These are phyloP conservation scores for Trypanosoma boissoni DNA, from an alignment of 208 protist genomes.

Conservation along the genomic window DNA sequence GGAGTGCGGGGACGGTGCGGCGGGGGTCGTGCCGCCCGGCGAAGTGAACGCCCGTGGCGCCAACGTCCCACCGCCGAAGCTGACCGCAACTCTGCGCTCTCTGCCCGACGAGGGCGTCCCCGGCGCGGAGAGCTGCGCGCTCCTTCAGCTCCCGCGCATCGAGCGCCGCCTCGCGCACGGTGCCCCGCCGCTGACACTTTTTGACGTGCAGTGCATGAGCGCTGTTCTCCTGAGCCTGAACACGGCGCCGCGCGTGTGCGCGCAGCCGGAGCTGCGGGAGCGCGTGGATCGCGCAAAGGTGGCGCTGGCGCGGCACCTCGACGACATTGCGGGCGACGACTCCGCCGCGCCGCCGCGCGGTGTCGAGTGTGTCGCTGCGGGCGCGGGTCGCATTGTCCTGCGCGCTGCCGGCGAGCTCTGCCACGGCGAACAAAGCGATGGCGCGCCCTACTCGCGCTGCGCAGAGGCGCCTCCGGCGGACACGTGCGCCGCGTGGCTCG, in stretches of 20 bases:
- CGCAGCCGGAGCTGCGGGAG: background rate
- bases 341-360: slow-evolving; percentile 6
- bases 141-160: slow-evolving; percentile 35
- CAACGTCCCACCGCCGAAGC: no score
- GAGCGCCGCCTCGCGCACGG: slow-evolving; percentile 20
- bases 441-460: background rate
- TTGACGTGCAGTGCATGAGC: slow-evolving; percentile 45
- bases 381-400: slow-evolving; percentile 12
- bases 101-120: slow-evolving; percentile 13
- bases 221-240: slow-evolving; percentile 37
- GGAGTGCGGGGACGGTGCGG: no score
- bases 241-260: slow-evolving; percentile 2
- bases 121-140: slow-evolving; percentile 14
- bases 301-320: slow-evolving; percentile 26
- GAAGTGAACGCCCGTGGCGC: no score
- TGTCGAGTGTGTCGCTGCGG: slow-evolving; percentile 4
- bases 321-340: slow-evolving; percentile 18
- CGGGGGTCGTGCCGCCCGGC: no score
- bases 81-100: background rate
- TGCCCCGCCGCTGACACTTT: slow-evolving; percentile 23
- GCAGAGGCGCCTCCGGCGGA: background rate
- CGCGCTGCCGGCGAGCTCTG: slow-evolving; percentile 3
- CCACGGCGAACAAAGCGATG: slow-evolving; percentile 3
- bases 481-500: slow-evolving; percentile 22
- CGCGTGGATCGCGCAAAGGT: slow-evolving; percentile 28